Evolutionary conservation across 768 basidiomycete genomes (phyloP), one percentile per base, ranked within the genome.

Genomic region (Mrakia blollopis): DNA sequence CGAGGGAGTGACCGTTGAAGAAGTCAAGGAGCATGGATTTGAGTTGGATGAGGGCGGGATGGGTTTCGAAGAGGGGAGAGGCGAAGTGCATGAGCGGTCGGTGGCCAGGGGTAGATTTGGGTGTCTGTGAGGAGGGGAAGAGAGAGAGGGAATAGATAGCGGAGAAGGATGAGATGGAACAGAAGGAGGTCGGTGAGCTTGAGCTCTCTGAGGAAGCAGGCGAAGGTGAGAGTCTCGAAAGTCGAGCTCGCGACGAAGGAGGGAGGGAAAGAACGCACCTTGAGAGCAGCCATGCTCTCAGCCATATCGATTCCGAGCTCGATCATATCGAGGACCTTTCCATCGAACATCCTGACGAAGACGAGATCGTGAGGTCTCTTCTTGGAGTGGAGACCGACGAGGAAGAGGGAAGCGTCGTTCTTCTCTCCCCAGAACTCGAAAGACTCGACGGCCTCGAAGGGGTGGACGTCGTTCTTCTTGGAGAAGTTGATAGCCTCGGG

Each of bases 1-100:
- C 91, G 79, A 95, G 88, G 57, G 87, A 88, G 83, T 95, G 91
- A 52, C 90, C 92, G 83, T 92, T 92, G 88, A 96, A 98, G 79
- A 99, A 89, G 81, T 91, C 89, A 81, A 98, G 87, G 14, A 98
- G 87, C 82, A 96, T 86, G 1, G 93, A 95, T 85, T 97, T 98
- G 80, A 98, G 87, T 81, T 95, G 94, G 10, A 90, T 86, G 83
- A 92, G 95, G 16, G 93, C 90, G 1, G 96, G 94, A 83, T 98
- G 94, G 1, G 92, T 90, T 80, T 96, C 94, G 83, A 98, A 99
- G 14, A 98, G 87, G 78, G 93, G 92, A 0, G 94, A 95, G 21
- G 94, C 92, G 82, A 99, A 99, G 82, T 96, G 93, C 87, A 99
- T 90, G 79, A 98, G 84, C 65, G 97, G 96, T 80, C 92, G 91